Evolutionary conservation across 768 basidiomycete species (phyloP).

Genomic region (Termitomyces sp.): DNA sequence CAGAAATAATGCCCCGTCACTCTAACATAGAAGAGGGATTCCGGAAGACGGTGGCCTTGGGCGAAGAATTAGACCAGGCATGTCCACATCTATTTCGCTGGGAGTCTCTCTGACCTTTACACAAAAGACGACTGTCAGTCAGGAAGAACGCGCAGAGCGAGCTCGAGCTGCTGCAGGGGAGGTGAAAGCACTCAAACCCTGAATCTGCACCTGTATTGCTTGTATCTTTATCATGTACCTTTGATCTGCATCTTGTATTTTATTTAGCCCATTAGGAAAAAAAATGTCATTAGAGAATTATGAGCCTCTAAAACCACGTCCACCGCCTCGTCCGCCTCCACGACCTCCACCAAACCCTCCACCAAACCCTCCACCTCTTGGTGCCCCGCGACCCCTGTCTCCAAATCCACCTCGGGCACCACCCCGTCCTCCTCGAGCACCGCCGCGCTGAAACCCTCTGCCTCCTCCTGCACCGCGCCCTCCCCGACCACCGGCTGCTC

Average conservation of each 20-base stretch:
- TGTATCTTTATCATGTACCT: background rate
- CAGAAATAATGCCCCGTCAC: constrained; percentile 8
- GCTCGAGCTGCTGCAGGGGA: constrained; percentile 44
- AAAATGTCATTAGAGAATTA: constrained; percentile 18
- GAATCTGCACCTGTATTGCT: constrained; percentile 12
- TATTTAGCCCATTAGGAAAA: background rate
- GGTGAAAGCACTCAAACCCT: constrained; percentile 47
- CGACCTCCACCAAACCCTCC: constrained; percentile 17
- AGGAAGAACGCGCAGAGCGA: constrained; percentile 48
- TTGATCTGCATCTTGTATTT: background rate
- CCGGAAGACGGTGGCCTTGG: constrained; percentile 35
- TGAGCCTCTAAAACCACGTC: constrained; percentile 45
- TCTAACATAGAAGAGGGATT: constrained; percentile 25
- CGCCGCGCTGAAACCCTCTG: constrained; percentile 45
- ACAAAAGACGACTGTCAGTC: constrained; percentile 42
- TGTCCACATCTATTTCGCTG: constrained; percentile 8
- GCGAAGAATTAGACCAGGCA: constrained; percentile 53
- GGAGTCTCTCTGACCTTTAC: background rate
- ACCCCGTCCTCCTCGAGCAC: constrained; percentile 41
- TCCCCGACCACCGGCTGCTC: constrained; percentile 35
- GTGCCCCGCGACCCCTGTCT: constrained; percentile 26
- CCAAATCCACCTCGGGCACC: constrained; percentile 27
- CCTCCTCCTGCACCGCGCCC: constrained; percentile 34
- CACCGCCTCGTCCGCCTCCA: constrained; percentile 6
- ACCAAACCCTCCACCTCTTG: constrained; percentile 21